These are phyloP conservation scores for Wakefieldia striispora DNA, from an alignment of 768 basidiomycete species.

Conservation along the genomic window DNA sequence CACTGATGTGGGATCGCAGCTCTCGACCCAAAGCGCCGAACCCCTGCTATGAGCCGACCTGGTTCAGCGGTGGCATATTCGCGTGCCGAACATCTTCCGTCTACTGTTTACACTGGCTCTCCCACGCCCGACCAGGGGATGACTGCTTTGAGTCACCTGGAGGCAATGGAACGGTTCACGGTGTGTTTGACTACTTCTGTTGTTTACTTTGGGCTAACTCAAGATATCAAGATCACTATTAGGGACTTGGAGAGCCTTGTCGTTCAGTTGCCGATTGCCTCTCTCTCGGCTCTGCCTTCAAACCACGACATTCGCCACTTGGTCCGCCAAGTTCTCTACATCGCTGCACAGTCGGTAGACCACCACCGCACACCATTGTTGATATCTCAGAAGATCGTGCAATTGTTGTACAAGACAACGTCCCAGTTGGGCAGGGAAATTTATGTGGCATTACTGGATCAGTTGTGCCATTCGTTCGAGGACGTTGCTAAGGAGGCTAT, in stretches of 20 bases:
- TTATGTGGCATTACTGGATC: slow-evolving; percentile 85
- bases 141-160: slow-evolving; percentile 62
- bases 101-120: slow-evolving; percentile 55
- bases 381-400: slow-evolving; percentile 97
- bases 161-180: slow-evolving; percentile 86
- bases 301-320: slow-evolving; percentile 86
- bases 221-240: slow-evolving; percentile 18
- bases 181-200: slow-evolving; percentile 39
- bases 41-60: slow-evolving; percentile 55
- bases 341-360: slow-evolving; percentile 78
- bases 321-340: slow-evolving; percentile 76
- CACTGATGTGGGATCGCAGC: slow-evolving; percentile 31
- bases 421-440: slow-evolving; percentile 88
- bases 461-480: slow-evolving; percentile 84
- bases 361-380: slow-evolving; percentile 83
- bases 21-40: slow-evolving; percentile 56
- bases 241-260: slow-evolving; percentile 81
- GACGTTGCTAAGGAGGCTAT: slow-evolving; percentile 97
- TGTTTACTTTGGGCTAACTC: slow-evolving; percentile 3
- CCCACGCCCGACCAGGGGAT: slow-evolving; percentile 56
- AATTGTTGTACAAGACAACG: slow-evolving; percentile 87
- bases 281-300: slow-evolving; percentile 67
- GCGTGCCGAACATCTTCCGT: slow-evolving; percentile 41
- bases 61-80: slow-evolving; percentile 69
- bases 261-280: slow-evolving; percentile 67